Conservation (phyloP, 257 asterid genomes). For the Nemophila menziesii region DNA sequence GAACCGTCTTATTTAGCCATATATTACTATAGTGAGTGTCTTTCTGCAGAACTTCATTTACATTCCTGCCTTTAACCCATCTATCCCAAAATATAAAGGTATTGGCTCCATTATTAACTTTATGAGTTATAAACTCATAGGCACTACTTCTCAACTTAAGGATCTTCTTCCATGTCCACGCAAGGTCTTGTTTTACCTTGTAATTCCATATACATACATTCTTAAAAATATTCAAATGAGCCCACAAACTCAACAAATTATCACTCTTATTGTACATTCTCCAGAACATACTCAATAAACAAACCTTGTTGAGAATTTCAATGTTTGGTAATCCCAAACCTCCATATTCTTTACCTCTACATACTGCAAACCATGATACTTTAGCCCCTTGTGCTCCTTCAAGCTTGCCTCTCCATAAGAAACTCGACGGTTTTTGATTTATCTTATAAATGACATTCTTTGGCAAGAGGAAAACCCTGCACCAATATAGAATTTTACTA, state of each 20-base stretch:
- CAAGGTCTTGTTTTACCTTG: background rate
- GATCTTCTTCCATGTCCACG: background rate
- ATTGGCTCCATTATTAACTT: background rate
- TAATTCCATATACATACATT: background rate
- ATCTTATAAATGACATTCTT: background rate
- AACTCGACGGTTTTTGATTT: background rate
- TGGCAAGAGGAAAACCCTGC: background rate
- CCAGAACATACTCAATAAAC: background rate
- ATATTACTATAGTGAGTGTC: too few species aligned
- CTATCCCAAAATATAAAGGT: background rate
- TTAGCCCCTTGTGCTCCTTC: background rate
- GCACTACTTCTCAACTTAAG: background rate
- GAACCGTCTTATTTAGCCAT: too few species aligned
- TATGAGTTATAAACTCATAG: background rate
- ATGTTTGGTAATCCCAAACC: background rate
- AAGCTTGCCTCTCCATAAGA: background rate
- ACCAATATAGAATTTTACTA: background rate
- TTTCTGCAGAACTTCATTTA: too few species aligned
- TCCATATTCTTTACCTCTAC: background rate
- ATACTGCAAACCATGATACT: background rate
- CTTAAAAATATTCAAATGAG: background rate
- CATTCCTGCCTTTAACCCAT: too few species aligned
- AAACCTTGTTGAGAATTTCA: background rate
- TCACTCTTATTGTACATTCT: background rate
- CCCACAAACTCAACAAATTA: background rate